Percentiles rank a stretch among this genome's conserved stretches.
These are phyloP conservation scores for Echria macrotheca DNA, from an alignment of 495 filamentous ascomycete species.

Conservation along the genomic window DNA sequence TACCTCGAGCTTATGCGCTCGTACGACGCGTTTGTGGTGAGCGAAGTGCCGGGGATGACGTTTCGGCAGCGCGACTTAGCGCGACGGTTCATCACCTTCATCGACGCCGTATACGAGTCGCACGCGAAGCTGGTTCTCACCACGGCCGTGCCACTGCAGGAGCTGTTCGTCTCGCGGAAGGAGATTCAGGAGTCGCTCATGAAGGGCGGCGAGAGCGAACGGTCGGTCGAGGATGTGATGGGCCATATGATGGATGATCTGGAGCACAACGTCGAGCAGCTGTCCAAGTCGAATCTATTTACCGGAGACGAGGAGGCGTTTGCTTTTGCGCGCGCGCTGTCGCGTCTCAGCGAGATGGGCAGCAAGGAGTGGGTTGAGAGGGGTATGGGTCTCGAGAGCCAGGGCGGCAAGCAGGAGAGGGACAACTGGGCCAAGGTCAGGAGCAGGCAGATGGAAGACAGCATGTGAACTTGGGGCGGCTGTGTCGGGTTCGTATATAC, in stretches of 20 bases:
- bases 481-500: neutral
- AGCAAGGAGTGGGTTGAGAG: constrained; percentile 91
- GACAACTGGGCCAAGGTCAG: constrained; percentile 61
- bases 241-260: constrained; percentile 90
- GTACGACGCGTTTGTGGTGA: constrained; percentile 89
- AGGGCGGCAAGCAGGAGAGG: constrained; percentile 55
- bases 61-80: constrained; percentile 81
- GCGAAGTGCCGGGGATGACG: constrained; percentile 88
- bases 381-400: constrained; percentile 60
- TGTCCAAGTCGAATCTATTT: constrained; percentile 85
- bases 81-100: constrained; percentile 90
- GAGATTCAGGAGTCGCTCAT: constrained; percentile 58
- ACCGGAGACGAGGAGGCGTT: constrained; percentile 95
- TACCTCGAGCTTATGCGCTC: constrained; percentile 88
- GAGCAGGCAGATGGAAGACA: constrained; percentile 66
- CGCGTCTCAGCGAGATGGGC: constrained; percentile 84
- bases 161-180: constrained; percentile 80
- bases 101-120: constrained; percentile 85
- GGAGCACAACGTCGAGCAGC: constrained; percentile 74
- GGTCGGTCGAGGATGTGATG: constrained; percentile 72
- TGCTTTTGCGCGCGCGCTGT: constrained; percentile 86
- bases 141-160: constrained; percentile 71
- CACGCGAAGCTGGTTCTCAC: constrained; percentile 94
- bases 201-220: constrained; percentile 26
- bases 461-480: constrained; percentile 46